Conservation (phyloP, 352 stramenopile species). For the Labyrinthula sp. region DNA sequence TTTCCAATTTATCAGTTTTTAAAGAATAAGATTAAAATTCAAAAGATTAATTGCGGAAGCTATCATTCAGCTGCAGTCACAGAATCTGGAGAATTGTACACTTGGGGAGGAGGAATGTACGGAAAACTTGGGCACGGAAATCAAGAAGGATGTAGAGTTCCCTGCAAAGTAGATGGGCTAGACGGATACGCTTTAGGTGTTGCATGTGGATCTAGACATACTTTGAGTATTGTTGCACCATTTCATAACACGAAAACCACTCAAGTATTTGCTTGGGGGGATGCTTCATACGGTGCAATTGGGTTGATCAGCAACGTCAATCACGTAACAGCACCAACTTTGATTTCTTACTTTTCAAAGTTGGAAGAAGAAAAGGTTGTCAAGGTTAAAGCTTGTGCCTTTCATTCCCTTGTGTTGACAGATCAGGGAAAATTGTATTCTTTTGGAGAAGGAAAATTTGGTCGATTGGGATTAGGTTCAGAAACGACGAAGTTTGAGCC, state of each 20-base stretch:
- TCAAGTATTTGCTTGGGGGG: no score
- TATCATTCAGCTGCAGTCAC: slow-evolving; percentile 79
- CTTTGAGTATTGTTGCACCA: slow-evolving; percentile 59
- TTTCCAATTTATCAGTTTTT: slow-evolving; percentile 63
- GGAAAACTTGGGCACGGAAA: slow-evolving; percentile 57
- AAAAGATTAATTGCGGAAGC: slow-evolving; percentile 86
- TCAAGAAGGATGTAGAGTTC: slow-evolving; percentile 70
- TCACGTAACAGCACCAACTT: no score
- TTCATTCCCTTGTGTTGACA: slow-evolving; percentile 38
- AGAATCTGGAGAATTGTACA: slow-evolving; percentile 67
- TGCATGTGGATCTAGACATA: slow-evolving; percentile 75
- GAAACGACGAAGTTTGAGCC: slow-evolving; percentile 11
- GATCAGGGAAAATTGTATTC: slow-evolving; percentile 37
- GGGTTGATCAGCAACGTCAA: no score
- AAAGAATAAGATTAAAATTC: slow-evolving; percentile 59
- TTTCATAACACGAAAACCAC: no score
- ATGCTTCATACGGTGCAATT: no score
- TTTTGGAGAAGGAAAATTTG: slow-evolving; percentile 38
- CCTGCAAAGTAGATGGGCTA: slow-evolving; percentile 70
- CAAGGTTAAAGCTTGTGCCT: slow-evolving; percentile 32
- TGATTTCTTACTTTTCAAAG: no score
- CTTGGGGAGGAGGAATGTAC: slow-evolving; percentile 70
- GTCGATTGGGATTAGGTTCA: slow-evolving; percentile 35
- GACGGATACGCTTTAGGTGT: slow-evolving; percentile 64
- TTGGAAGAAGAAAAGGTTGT: slow-evolving; percentile 16